A percentile compares a stretch with the other conserved stretches of the same genome.
Conservation (phyloP, 768 basidiomycete genomes). For the Lepiota brunneoincarnata region DNA sequence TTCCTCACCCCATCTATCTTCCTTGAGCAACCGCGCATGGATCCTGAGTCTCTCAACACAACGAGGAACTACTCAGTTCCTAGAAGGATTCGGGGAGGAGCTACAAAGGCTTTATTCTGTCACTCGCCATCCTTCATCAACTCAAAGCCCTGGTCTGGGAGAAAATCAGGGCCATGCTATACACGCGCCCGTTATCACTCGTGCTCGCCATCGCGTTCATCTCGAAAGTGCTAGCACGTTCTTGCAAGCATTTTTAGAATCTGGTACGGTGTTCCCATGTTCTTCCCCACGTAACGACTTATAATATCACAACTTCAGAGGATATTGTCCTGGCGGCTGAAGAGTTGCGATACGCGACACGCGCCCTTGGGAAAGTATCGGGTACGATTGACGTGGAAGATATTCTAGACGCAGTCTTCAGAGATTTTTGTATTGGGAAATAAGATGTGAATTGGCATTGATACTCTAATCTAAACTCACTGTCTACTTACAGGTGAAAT, state of each 20-base stretch:
- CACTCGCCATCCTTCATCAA: neutral
- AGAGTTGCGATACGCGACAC: conserved; percentile 82
- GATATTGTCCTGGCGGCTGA: conserved; percentile 85
- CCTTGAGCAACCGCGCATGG: conserved; percentile 41
- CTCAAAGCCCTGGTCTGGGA: neutral
- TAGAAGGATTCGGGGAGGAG: conserved; percentile 51
- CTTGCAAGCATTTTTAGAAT: conserved; percentile 58
- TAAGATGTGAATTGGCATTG: conserved; percentile 21
- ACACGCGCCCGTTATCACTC: conserved; percentile 68
- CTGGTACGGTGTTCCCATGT: conserved; percentile 10
- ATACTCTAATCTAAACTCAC: neutral
- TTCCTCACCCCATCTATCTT: too few relatives aligned
- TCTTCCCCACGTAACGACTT: neutral
- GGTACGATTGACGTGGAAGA: conserved; percentile 83
- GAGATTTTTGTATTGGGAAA: conserved; percentile 90
- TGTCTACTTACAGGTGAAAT: too few relatives aligned
- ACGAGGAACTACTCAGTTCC: conserved; percentile 54
- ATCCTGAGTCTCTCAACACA: conserved; percentile 57
- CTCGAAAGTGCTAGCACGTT: conserved; percentile 63
- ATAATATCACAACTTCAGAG: conserved; percentile 40
- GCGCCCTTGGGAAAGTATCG: conserved; percentile 81
- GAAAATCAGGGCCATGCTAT: conserved; percentile 12
- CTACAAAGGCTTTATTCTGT: conserved; percentile 46
- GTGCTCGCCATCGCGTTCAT: conserved; percentile 76
- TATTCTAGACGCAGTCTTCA: conserved; percentile 77